Evolutionary conservation across 192 early-diverging fungal genomes (phyloP).

Genomic region (Entomortierella chlamydospora): DNA sequence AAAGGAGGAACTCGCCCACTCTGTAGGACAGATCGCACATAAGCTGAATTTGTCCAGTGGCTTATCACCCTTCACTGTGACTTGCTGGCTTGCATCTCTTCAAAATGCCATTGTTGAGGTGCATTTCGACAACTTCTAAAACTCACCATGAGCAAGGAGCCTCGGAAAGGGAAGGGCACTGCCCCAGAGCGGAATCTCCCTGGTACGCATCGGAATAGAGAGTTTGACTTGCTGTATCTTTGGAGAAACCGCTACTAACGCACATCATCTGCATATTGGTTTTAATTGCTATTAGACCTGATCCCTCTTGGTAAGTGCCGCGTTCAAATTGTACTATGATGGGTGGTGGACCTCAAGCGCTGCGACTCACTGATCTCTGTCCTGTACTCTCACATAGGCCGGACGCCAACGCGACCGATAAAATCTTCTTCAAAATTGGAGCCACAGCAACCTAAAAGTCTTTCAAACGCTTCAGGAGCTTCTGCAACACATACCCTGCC

Average conservation of each 20-base stretch:
- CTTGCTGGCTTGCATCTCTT: background rate
- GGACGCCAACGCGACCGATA: conserved; percentile 28
- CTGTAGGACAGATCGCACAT: background rate
- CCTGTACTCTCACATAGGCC: conserved; percentile 4
- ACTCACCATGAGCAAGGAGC: conserved; percentile 42
- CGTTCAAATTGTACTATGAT: too few relatives aligned
- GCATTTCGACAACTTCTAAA: background rate
- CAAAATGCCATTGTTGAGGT: background rate
- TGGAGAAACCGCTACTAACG: too few relatives aligned
- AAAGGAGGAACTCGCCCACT: conserved; percentile 29
- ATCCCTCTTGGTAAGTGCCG: conserved; percentile 35
- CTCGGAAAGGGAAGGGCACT: conserved; percentile 34
- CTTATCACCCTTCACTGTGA: background rate
- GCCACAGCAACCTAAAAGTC: conserved; percentile 7
- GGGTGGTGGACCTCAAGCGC: background rate
- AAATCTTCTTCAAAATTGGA: conserved; percentile 43
- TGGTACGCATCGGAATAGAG: background rate
- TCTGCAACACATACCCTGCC: conserved; percentile 13
- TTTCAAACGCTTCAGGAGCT: too few relatives aligned
- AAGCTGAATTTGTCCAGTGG: background rate
- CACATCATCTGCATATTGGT: too few relatives aligned
- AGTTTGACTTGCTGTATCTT: too few relatives aligned
- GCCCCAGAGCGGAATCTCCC: conserved; percentile 9
- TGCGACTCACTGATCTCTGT: too few relatives aligned
- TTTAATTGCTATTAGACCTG: too few relatives aligned